These are phyloP conservation scores for Escovopsis sp. DNA, from an alignment of 2,329 filamentous ascomycete genomes.

Conservation along the genomic window DNA sequence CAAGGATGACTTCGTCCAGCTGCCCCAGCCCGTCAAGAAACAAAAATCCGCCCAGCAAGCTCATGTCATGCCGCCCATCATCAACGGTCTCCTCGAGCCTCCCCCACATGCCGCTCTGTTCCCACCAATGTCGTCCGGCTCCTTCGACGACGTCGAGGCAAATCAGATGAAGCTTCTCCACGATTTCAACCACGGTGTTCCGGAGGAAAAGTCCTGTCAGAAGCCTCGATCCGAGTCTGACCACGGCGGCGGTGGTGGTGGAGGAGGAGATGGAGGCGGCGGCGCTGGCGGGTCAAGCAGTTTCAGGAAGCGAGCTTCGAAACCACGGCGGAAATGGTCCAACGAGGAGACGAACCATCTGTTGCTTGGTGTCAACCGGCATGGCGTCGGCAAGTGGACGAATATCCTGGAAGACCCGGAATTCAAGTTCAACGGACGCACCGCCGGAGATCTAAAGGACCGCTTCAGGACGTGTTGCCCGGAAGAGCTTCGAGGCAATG, in stretches of 20 bases:
- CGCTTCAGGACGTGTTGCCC: conserved; percentile 53
- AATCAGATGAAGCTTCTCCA: conserved; percentile 27
- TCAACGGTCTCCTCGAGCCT: conserved; percentile 48
- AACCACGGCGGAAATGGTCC: conserved; percentile 47
- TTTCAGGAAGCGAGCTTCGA: conserved; percentile 38
- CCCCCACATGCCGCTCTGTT: conserved; percentile 47
- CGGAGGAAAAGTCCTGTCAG: conserved; percentile 13
- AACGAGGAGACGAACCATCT: conserved; percentile 50
- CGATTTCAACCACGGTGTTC: conserved; percentile 22
- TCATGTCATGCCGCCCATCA: conserved; percentile 45
- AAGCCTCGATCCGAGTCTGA: conserved; percentile 17
- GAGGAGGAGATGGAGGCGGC: no score
- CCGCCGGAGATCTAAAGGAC: conserved; percentile 50
- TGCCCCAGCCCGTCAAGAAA: conserved; percentile 50
- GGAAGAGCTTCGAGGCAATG: conserved; percentile 36
- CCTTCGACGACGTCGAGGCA: conserved; percentile 35
- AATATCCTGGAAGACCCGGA: conserved; percentile 46
- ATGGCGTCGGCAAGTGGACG: conserved; percentile 53
- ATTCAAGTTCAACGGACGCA: conserved; percentile 46
- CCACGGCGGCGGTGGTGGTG: conserved; percentile 6
- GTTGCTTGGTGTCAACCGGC: conserved; percentile 43
- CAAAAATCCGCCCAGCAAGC: conserved; percentile 43
- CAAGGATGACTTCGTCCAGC: conserved; percentile 48
- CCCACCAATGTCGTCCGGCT: conserved; percentile 44
- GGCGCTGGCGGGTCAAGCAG: conserved; percentile 14